Evolutionary conservation across 768 basidiomycete genomes (phyloP).

Genomic region (Russula foetens): DNA sequence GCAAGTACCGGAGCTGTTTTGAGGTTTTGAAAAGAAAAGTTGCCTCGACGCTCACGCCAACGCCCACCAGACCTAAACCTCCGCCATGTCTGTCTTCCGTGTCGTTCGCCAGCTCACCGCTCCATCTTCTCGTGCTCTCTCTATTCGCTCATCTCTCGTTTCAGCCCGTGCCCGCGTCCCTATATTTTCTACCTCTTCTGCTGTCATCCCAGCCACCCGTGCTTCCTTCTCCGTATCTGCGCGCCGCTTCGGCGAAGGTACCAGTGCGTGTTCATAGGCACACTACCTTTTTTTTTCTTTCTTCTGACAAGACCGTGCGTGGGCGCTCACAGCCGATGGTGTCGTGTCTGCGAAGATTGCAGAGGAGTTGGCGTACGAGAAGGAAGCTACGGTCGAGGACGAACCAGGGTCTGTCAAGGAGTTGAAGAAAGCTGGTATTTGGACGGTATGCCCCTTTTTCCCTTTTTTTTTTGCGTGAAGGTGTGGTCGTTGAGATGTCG

Average conservation of each 20-base stretch:
- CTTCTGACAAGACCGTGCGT: not conserved
- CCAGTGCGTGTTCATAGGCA: constrained; percentile 29
- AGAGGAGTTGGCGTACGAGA: constrained; percentile 84
- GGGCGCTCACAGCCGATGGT: constrained; percentile 49
- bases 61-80: not conserved
- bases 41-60: no score
- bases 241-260: constrained; percentile 34
- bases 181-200: constrained; percentile 19
- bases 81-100: constrained; percentile 54
- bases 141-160: constrained; percentile 21
- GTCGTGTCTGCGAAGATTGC: constrained; percentile 64
- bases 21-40: no score
- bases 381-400: constrained; percentile 40
- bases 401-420: constrained; percentile 71
- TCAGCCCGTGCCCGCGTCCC: constrained; percentile 23
- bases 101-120: constrained; percentile 48
- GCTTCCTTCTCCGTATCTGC: constrained; percentile 36
- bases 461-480: not conserved
- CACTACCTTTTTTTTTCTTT: not conserved
- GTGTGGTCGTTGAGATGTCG: not conserved
- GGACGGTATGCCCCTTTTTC: constrained; percentile 50
- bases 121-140: constrained; percentile 34
- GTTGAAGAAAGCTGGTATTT: constrained; percentile 67
- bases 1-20: not conserved
- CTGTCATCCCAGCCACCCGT: constrained; percentile 21